These are phyloP conservation scores for Carex myosuroides DNA, from an alignment of 176 grass and related monocot species.

Conservation along the genomic window DNA sequence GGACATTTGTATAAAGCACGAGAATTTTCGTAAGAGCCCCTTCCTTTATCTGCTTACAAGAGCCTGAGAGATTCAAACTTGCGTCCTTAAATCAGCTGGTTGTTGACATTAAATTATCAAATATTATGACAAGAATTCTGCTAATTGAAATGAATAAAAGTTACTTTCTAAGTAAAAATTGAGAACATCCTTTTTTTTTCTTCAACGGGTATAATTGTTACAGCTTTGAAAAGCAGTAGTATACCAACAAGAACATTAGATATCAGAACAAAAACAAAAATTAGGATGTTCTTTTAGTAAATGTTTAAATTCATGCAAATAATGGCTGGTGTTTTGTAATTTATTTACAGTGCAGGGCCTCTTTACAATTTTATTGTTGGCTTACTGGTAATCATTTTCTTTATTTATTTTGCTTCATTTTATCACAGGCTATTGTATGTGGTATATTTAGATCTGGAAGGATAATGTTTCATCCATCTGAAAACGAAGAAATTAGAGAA, in stretches of 20 bases:
- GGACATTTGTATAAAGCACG: background rate
- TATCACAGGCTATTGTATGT: conserved; percentile 67
- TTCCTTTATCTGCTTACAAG: background rate
- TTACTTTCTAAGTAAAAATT: background rate
- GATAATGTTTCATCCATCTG: conserved; percentile 76
- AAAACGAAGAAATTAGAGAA: conserved; percentile 70
- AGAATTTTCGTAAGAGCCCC: background rate
- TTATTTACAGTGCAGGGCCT: conserved; percentile 12
- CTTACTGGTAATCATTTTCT: conserved; percentile 25
- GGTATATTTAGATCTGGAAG: conserved; percentile 77
- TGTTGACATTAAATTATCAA: background rate
- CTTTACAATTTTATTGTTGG: conserved; percentile 21
- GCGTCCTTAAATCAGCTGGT: background rate
- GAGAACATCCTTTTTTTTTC: background rate
- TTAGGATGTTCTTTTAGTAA: background rate
- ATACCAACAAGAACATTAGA: background rate
- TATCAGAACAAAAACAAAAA: background rate
- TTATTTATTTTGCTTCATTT: conserved; percentile 32
- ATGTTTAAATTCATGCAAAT: conserved; percentile 4
- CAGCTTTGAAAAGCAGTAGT: background rate
- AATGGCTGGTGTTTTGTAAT: conserved; percentile 21
- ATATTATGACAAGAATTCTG: background rate
- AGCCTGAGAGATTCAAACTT: background rate
- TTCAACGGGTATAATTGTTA: background rate
- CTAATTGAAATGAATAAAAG: background rate